Base-by-base conservation (phyloP, 1,284 basidiomycete genomes). In the Leccinum brunneo-olivaceum region DNA sequence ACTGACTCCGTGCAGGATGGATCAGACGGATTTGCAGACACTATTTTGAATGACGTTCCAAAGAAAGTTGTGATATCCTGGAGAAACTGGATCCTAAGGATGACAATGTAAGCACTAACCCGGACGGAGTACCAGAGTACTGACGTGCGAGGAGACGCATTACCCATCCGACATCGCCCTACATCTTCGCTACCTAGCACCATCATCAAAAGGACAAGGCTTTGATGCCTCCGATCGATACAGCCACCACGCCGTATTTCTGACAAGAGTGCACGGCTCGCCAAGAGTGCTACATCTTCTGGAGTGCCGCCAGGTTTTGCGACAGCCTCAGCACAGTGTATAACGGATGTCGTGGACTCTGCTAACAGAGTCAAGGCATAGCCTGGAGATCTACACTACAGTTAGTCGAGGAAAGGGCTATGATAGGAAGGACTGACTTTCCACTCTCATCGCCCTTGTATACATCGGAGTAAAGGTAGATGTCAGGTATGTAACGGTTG, bases 381-480 rank as follows among this genome's bases (percentile, higher is more conserved):
- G 0, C 96, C 96, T 2, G 96, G 96, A 0, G 95, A 98, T 67
- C 90, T 93, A 30, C 20, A 34, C 12, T 23, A 39, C 14, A 44
- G 6, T 49, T 39, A 24, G 18, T 45, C 12, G 20, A 24, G 46
- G 6, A 20, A 20, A 44, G n/a, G 16, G 5, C 5, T 10, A 19
- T 34, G 28, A 23, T 15, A 20, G 28, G 12, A 21, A 39, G 18
- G 5, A 69, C 87, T 51, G 52, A 89, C 89, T 92, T 96, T 63
- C 96, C 96, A 51, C 90, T 91, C 50, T 98, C 96, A 19, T 93
- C 90, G 8, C 94, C 94, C 61, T 96, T 93, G 69, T 97, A 98
- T 11, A 98, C 93, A 56, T 98, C 96, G 1, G 96, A 96, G 62
- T 98, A 96, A 21, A 99, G 79, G 65, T 98, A 98, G 23, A 98